Base-by-base conservation (phyloP, 495 filamentous ascomycete species). In the Paragyromitra xinjiangensis region DNA sequence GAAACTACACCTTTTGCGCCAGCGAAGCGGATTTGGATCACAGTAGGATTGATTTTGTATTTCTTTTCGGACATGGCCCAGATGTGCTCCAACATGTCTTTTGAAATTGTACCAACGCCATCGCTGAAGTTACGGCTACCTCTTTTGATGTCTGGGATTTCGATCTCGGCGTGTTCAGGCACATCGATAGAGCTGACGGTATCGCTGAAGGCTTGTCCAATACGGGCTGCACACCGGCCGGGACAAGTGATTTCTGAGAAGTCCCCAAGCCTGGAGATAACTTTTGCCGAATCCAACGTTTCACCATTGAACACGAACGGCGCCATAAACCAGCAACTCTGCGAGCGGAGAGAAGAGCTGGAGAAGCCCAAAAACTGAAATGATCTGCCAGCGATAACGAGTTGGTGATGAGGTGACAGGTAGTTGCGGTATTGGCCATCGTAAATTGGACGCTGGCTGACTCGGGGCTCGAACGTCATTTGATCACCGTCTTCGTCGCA, bases 151-250 rank as follows among this genome's bases (percentile, higher is more conserved):
- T 87, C 90, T 0, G 67, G 73, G 0, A 90, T 87, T 39, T 85
- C 77, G 0, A 68, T 44, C n/a, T 83, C 55, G 0, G 84, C 82
- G 19, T 84, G 45, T 5, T 85, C 73, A 3, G 84, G 77, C 1
- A 92, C 78, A 0, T 86, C 77, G 34, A 88, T 84, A 0, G 90
- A 84, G 42, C 83, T 84, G 0, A 84, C 86, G 0, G 93, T 95
- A 71, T 95, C 91, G 0, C 92, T 92, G 65, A 95, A 95, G 0
- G 92, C 90, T 79, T 95, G 93, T 0, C 93, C 93, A 45, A 95
- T 94, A 40, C 93, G 85, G 0, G 93, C 93, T 0, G 93, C 93
- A 68, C 91, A 93, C 70, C 88, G 90, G 0, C 93, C 92, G 0
- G 92, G 91, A 3, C 86, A 90, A 4, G 83, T 84, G 55, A 95